A percentile compares a stretch with the other conserved stretches of the same genome.
phyloP scores from a whole-genome alignment of 106 monocot genomes.

The Dioscorea dumetorum region DNA sequence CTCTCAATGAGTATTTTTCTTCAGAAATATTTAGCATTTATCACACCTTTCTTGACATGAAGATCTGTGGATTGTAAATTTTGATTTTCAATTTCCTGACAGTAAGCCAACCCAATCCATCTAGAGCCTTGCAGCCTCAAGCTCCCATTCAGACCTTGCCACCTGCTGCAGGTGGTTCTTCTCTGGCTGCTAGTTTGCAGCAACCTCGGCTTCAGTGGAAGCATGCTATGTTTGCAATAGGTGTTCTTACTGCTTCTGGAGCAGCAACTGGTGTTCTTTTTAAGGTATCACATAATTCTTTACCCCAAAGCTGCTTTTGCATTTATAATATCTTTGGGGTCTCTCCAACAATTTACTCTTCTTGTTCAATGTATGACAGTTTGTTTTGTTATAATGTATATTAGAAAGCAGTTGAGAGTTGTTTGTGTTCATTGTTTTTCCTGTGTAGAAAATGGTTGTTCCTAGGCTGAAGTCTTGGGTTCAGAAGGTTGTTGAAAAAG shows the following conservation, averaged over 20 bases:
- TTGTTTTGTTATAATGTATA: background rate
- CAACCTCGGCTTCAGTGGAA: slow-evolving; percentile 57
- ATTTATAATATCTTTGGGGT: background rate
- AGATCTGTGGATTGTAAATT: background rate
- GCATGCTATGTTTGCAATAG: slow-evolving; percentile 58
- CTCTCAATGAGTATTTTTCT: background rate
- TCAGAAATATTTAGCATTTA: background rate
- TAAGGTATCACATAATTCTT: slow-evolving; percentile 44
- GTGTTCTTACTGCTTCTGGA: slow-evolving; percentile 72
- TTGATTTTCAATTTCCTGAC: slow-evolving; percentile 3
- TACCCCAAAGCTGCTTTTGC: background rate
- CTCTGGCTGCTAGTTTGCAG: slow-evolving; percentile 16
- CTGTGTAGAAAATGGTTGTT: slow-evolving; percentile 52
- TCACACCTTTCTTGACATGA: too few relatives aligned
- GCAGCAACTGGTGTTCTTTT: slow-evolving; percentile 72
- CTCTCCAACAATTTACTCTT: background rate
- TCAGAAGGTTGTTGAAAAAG: slow-evolving; percentile 50
- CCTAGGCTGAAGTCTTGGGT: slow-evolving; percentile 88
- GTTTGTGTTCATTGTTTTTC: background rate
- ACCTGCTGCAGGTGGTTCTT: slow-evolving; percentile 21
- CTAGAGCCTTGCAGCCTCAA: slow-evolving; percentile 26
- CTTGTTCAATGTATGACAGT: background rate
- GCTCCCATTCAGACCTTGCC: slow-evolving; percentile 23
- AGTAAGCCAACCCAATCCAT: slow-evolving; percentile 27
- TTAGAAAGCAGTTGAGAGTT: too few relatives aligned